Evolutionary conservation across 2,329 filamentous ascomycete genomes (phyloP), one percentile per base, ranked within the genome.

Genomic region (Triangularia verruculosa): DNA sequence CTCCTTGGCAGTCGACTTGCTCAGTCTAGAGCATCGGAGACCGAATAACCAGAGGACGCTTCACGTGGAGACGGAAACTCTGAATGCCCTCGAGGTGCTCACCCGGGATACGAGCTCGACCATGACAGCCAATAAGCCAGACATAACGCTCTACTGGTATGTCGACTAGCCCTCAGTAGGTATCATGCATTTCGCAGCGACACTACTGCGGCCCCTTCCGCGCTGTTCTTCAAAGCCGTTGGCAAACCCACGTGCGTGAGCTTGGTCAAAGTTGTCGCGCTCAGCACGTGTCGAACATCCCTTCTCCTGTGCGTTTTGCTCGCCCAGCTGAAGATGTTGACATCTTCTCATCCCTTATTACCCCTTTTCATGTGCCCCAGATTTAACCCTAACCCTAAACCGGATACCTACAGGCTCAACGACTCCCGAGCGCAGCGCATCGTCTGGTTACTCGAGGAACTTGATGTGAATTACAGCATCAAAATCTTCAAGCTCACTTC

Each of bases 401-500:
- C n/a, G 32, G n/a, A n/a, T n/a, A 15, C 17, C 3, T 7, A 13
- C 69, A 94, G 92, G 92, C 88, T 95, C 63, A 85, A 93, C 69
- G 80, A 89, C 69, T 95, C 91, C 63, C 89, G 92, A 68, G 86
- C 90, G 13, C 91, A 95, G 74, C 87, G 91, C 66, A 88, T 94
- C 64, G 79, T 93, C 58, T 95, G 91, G 91, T 86, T 96, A 7
- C 84, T 96, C 54, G 90, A 95, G 74, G 91, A 93, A 74, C 86
- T 94, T 66, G 83, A 89, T 51, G 75, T 95, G 39, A 81, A 87
- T 52, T 96, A 96, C 77, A 85, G 92, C 65, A 78, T 97, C 65
- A 86, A 93, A 70, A 82, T 88, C 62, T 95, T 89, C 82, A 90
- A 90, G 74, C 88, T 93, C 63, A 72, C 80, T 17, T 5, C 27